Evolutionary conservation across 495 filamentous ascomycete species (phyloP), one percentile per base, ranked within the genome.

Genomic region (Aspergillus heteromorphus): DNA sequence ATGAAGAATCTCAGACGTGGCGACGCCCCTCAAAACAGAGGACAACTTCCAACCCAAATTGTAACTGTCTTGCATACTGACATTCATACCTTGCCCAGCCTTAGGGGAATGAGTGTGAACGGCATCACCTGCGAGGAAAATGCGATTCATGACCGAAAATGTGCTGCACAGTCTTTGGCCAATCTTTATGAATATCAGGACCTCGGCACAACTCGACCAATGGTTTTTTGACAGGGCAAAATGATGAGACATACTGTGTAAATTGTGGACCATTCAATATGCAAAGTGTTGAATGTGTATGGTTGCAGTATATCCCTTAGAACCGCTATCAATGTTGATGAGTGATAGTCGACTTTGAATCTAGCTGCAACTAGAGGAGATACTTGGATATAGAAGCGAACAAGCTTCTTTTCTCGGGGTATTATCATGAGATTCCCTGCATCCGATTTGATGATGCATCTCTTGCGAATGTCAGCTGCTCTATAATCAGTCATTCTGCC

Each of bases 11-110:
- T 69, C 70, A 1, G 71, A 77, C 10, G 66, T 62, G 3, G 72
- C 62, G 27, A 78, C 73, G 14, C 73, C 79, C 25, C 75, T 79
- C 51, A 78, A 70, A 6, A 85, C 83, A 23, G 78, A 66, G 2
- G 78, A 75, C 20, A 89, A 71, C 64, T 89, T 89, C 85, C 85
- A 88, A 14, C 83, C 85, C 0, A 89, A 78, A 53, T 88, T 89
- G 65, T 82, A 85, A 0, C 82, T 52, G 57, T 83, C 80, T 59
- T 81, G 78, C 68, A 83, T 81, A 7, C 65, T 72, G 5, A 84
- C 80, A 60, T 89, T 87, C 85, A 89, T 87, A 31, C 85, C 85
- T 66, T 87, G 84, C 0, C 85, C 85, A 0, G 83, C 83, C 72
- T 88, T 88, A 9, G 85, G 85, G 0, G 79, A 81, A 53, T 83